phyloP scores from a whole-genome alignment of 2,329 filamentous ascomycete genomes.

The Colletotrichum falcatum region DNA sequence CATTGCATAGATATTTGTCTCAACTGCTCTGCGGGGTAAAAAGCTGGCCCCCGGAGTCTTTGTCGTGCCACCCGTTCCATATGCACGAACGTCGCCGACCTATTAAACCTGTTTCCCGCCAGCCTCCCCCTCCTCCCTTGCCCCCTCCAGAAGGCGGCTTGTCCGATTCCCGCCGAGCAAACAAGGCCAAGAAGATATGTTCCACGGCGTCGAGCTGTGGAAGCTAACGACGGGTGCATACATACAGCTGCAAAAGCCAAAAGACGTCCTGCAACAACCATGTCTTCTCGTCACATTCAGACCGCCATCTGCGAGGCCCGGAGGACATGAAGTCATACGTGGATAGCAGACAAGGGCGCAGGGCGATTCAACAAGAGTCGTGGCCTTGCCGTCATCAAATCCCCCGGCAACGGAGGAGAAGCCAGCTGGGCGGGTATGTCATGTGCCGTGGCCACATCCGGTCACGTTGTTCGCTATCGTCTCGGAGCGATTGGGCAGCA shows the following conservation, averaged over 20 bases:
- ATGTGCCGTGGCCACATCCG: constrained; percentile 31
- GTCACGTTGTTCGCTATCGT: constrained; percentile 33
- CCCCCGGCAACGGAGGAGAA: constrained; percentile 19
- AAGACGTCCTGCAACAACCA: constrained; percentile 38
- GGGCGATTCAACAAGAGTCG: constrained; percentile 3
- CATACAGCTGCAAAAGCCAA: constrained; percentile 37
- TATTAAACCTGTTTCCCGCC: constrained; percentile 20
- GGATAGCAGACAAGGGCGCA: constrained; percentile 9
- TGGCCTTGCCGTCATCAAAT: constrained; percentile 16
- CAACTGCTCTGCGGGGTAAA: constrained; percentile 36
- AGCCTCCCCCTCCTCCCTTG: constrained; percentile 21
- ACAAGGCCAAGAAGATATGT: constrained; percentile 34
- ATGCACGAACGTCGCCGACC: constrained; percentile 5
- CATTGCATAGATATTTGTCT: constrained; percentile 32
- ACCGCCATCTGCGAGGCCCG: constrained; percentile 36
- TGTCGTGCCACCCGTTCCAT: constrained; percentile 31
- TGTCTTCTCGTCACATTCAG: constrained; percentile 40
- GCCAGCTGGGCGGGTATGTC: constrained; percentile 35
- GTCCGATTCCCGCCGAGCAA: constrained; percentile 25
- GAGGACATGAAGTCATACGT: constrained; percentile 38
- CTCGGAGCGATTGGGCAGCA: constrained; percentile 37
- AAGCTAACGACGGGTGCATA: constrained; percentile 35
- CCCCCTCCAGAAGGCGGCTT: constrained; percentile 13
- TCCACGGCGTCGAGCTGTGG: constrained; percentile 35
- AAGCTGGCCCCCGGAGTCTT: constrained; percentile 18